Percentiles rank a stretch among this genome's conserved stretches.
Conservation (phyloP, 2,329 filamentous ascomycete species). For the Escovopsis weberi region DNA sequence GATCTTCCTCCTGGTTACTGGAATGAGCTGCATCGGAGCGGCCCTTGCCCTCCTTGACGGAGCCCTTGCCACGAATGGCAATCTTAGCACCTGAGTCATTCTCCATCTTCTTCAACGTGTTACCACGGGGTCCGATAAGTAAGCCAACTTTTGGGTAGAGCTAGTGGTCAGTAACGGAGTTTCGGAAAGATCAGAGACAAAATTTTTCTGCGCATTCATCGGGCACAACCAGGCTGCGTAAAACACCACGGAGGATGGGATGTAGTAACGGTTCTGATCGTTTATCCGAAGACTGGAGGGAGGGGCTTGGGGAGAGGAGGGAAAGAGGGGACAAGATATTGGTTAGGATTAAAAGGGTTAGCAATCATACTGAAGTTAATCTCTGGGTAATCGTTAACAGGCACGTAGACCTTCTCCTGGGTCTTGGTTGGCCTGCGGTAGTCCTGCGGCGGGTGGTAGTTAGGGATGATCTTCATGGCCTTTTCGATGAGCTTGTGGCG, state of each 20-base stretch:
- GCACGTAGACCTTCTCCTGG: constrained; percentile 99
- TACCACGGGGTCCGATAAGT: constrained; percentile 99
- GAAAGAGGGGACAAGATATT: constrained; percentile 21
- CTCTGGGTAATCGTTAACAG: constrained; percentile 99
- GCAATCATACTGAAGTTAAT: constrained; percentile 99
- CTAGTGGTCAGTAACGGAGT: constrained; percentile 75
- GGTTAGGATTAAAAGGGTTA: constrained; percentile 87
- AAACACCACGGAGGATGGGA: constrained; percentile 13
- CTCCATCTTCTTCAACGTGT: constrained; percentile 99
- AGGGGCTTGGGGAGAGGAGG: too few relatives aligned
- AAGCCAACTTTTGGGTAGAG: constrained; percentile 90
- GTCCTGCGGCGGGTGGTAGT: constrained; percentile 96
- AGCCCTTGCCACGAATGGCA: constrained; percentile 97
- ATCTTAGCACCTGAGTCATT: constrained; percentile 95
- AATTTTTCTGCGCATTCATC: constrained; percentile 16
- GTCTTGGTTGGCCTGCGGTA: constrained; percentile 99
- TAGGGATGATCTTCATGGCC: constrained; percentile 98
- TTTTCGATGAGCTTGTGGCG: constrained; percentile 97
- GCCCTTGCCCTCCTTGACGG: constrained; percentile 98
- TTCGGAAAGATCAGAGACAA: constrained; percentile 20
- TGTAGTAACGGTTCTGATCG: constrained; percentile 26
- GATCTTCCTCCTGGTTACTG: constrained; percentile 98
- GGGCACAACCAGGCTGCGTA: constrained; percentile 18
- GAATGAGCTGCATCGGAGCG: constrained; percentile 97
- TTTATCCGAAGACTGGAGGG: constrained; percentile 25